A percentile compares a stretch with the other conserved stretches of the same genome.
These are phyloP conservation scores for Eleusine coracana DNA, from an alignment of 176 grass and related monocot species.

Conservation along the genomic window DNA sequence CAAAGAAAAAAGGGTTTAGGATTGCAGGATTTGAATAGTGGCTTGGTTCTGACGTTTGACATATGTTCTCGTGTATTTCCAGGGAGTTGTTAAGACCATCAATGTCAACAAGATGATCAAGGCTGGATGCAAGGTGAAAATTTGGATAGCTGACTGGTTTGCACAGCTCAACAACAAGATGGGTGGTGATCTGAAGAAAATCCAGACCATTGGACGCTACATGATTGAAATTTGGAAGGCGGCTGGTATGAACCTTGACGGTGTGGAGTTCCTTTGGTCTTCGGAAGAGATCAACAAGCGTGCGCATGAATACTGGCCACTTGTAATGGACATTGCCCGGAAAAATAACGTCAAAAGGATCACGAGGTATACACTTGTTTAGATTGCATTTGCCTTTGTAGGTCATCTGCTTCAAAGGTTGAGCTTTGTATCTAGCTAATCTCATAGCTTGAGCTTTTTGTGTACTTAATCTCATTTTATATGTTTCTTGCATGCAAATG, in stretches of 20 bases:
- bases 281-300: slow-evolving; percentile 80
- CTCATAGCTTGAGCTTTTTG: no score
- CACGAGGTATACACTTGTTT: slow-evolving; percentile 50
- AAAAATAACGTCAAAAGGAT: slow-evolving; percentile 76
- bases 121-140: slow-evolving; percentile 80
- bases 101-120: slow-evolving; percentile 83
- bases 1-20: not conserved
- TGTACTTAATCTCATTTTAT: not conserved
- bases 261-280: slow-evolving; percentile 84
- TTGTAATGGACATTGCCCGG: slow-evolving; percentile 84
- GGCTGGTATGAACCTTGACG: slow-evolving; percentile 75
- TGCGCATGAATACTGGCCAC: slow-evolving; percentile 82
- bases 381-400: not conserved
- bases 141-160: slow-evolving; percentile 95
- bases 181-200: slow-evolving; percentile 81
- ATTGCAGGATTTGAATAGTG: not conserved
- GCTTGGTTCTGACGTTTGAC: slow-evolving; percentile 13
- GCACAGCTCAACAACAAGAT: slow-evolving; percentile 94
- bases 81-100: slow-evolving; percentile 87
- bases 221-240: slow-evolving; percentile 96
- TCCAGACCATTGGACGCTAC: slow-evolving; percentile 70
- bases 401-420: slow-evolving; percentile 1
- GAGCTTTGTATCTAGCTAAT: not conserved
- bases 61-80: not conserved
- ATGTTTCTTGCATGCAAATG: not conserved